These are phyloP conservation scores for Paraglomus occultum DNA, from an alignment of 192 early-diverging fungal genomes.

Conservation along the genomic window DNA sequence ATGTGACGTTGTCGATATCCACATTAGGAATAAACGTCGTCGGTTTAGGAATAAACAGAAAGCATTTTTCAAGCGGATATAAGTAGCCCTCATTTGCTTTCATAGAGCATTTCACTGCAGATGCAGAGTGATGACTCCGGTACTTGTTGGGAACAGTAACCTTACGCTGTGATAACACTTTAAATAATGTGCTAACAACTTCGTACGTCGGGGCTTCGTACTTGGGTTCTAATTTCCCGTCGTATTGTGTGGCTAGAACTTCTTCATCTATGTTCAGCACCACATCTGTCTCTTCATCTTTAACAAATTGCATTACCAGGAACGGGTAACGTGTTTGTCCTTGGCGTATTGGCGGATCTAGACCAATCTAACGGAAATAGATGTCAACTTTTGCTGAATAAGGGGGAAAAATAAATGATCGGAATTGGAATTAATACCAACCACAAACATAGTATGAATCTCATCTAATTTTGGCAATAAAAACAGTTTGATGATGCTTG, in stretches of 20 bases:
- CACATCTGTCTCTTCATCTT: slow-evolving; percentile 86
- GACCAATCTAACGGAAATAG: slow-evolving; percentile 56
- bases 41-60: slow-evolving; percentile 93
- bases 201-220: slow-evolving; percentile 88
- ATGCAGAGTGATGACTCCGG: slow-evolving; percentile 68
- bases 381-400: background rate
- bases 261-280: slow-evolving; percentile 83
- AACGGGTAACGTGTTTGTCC: slow-evolving; percentile 96
- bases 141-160: slow-evolving; percentile 66
- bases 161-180: slow-evolving; percentile 74
- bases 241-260: slow-evolving; percentile 63
- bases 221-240: slow-evolving; percentile 70
- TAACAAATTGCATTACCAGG: slow-evolving; percentile 93
- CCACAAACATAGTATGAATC: slow-evolving; percentile 85
- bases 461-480: slow-evolving; percentile 93
- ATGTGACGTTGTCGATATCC: slow-evolving; percentile 87
- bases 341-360: slow-evolving; percentile 95
- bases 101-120: slow-evolving; percentile 90
- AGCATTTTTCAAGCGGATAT: slow-evolving; percentile 92
- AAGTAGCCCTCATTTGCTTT: slow-evolving; percentile 96
- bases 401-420: background rate
- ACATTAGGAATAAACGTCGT: slow-evolving; percentile 80
- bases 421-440: slow-evolving; percentile 35
- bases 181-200: slow-evolving; percentile 84
- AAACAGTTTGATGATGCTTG: slow-evolving; percentile 79